A percentile compares a stretch with the other conserved stretches of the same genome.
phyloP scores from a whole-genome alignment of 2,329 filamentous ascomycete genomes.

The Xylaria digitata region DNA sequence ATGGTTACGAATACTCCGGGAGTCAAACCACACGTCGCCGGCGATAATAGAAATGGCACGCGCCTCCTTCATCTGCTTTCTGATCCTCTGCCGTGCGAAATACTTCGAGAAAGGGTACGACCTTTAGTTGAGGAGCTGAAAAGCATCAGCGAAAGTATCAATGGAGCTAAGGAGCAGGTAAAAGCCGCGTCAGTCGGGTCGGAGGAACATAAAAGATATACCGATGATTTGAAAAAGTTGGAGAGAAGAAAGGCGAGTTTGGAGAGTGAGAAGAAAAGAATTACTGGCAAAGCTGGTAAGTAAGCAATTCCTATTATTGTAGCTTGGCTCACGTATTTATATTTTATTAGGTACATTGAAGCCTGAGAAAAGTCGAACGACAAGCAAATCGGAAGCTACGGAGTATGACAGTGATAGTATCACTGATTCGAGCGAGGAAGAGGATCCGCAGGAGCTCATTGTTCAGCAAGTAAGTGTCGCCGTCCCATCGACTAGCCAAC shows the following conservation, averaged over 20 bases:
- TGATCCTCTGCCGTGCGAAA: slow-evolving; percentile 33
- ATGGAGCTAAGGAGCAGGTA: slow-evolving; percentile 15
- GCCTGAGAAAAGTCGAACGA: slow-evolving; percentile 17
- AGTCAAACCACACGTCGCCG: slow-evolving; percentile 37
- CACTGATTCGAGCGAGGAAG: slow-evolving; percentile 37
- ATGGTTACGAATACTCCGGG: slow-evolving; percentile 24
- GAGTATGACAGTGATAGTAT: slow-evolving; percentile 32
- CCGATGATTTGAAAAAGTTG: slow-evolving; percentile 29
- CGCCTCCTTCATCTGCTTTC: slow-evolving; percentile 26
- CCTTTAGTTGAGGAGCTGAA: slow-evolving; percentile 32
- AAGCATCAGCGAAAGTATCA: slow-evolving; percentile 20
- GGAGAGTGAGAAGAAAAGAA: slow-evolving; percentile 30
- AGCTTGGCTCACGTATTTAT: slow-evolving; percentile 21
- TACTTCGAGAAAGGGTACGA: slow-evolving; percentile 34
- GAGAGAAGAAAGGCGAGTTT: slow-evolving; percentile 26
- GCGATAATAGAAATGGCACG: slow-evolving; percentile 34
- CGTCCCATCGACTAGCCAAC: background rate
- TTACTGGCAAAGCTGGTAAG: slow-evolving; percentile 34
- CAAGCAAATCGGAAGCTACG: slow-evolving; percentile 28
- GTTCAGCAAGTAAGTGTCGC: slow-evolving; percentile 33
- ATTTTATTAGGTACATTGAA: slow-evolving; percentile 25
- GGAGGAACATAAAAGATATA: slow-evolving; percentile 22
- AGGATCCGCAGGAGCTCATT: slow-evolving; percentile 29
- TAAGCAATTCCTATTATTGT: background rate
- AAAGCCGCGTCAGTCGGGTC: slow-evolving; percentile 19